Evolutionary conservation across 1,284 basidiomycete genomes (phyloP).

Genomic region (Agaricales sp.): DNA sequence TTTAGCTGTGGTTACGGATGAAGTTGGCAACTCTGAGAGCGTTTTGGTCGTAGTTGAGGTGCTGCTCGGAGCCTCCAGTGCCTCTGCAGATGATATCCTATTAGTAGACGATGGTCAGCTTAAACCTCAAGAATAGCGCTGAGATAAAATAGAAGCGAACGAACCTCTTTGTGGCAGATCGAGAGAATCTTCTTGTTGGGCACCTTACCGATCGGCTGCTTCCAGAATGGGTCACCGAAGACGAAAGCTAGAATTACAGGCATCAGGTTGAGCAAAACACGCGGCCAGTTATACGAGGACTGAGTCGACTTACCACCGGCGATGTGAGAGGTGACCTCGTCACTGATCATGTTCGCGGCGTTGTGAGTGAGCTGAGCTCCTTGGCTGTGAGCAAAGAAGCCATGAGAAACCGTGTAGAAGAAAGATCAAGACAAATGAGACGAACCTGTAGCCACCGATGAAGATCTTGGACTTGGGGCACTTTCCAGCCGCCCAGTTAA

Average conservation of each 20-base stretch:
- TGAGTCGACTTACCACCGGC: constrained; percentile 13
- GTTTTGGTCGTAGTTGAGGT: constrained; percentile 5
- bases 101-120: constrained; percentile 21
- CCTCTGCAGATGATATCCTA: neutral
- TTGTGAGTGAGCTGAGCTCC: constrained; percentile 27
- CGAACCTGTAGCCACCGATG: constrained; percentile 18
- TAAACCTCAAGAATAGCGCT: no score
- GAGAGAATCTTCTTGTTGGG: neutral
- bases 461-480: constrained; percentile 26
- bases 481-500: constrained; percentile 17
- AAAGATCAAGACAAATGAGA: neutral
- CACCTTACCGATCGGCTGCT: constrained; percentile 2
- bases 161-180: neutral
- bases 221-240: constrained; percentile 20
- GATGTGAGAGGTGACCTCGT: constrained; percentile 19
- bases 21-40: constrained; percentile 7
- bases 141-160: neutral
- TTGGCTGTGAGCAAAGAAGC: constrained; percentile 19
- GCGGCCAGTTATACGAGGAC: no score
- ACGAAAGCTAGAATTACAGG: constrained; percentile 19
- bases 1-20: constrained; percentile 1
- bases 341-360: constrained; percentile 20
- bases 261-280: no score
- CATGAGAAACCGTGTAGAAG: neutral
- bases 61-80: neutral